A percentile compares a stretch with the other conserved stretches of the same genome.
Evolutionary conservation across 306 rosid genomes (phyloP).

Genomic region (Ormosia emarginata): DNA sequence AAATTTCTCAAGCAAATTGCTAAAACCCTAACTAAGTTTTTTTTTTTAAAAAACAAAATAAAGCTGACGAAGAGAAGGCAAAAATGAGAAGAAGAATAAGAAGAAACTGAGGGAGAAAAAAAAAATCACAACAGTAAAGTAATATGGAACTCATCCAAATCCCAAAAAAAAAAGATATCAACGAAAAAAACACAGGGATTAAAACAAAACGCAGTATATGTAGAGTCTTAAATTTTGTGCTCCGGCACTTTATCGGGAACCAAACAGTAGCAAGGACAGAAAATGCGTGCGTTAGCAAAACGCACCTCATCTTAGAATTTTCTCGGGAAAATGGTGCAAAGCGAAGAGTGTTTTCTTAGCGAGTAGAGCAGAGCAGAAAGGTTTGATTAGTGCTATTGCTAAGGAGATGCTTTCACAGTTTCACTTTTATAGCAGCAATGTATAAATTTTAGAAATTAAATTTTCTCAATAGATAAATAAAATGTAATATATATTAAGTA

Average conservation of each 20-base stretch:
- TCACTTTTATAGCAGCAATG: not conserved
- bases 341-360: not conserved
- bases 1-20: not conserved
- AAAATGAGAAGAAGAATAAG: no score
- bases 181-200: not conserved
- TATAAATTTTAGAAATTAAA: not conserved
- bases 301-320: conserved; percentile 25
- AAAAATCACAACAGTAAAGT: not conserved
- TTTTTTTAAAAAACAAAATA: not conserved
- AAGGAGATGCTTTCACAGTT: not conserved
- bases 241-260: not conserved
- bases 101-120: not conserved
- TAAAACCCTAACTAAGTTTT: not conserved
- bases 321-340: not conserved
- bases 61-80: not conserved
- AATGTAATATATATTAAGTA: no score
- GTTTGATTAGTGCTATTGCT: not conserved
- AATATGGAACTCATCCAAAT: not conserved
- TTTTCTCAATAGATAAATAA: not conserved
- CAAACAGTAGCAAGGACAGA: not conserved
- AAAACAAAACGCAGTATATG: not conserved
- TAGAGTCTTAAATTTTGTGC: not conserved
- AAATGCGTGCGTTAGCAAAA: not conserved
- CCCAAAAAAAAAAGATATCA: not conserved
- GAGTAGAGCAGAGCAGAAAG: not conserved